Evolutionary conservation across 495 filamentous ascomycete species (phyloP).

Genomic region (Clavariopsis aquatica): DNA sequence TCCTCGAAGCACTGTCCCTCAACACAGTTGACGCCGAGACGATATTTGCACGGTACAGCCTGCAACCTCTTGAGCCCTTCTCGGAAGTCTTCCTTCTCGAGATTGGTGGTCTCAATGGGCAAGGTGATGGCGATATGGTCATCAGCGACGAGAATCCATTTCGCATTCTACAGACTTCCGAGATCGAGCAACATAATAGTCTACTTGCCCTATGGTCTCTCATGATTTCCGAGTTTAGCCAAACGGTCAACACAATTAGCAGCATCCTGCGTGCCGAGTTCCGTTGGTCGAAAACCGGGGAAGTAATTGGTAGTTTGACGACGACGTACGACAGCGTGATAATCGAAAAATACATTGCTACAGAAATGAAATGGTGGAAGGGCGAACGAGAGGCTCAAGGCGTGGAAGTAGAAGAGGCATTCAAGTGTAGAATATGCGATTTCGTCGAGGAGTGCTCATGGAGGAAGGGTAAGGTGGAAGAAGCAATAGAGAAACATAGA

Average conservation of each 20-base stretch:
- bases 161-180: slow-evolving; percentile 47
- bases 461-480: slow-evolving; percentile 56
- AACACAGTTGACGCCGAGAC: slow-evolving; percentile 66
- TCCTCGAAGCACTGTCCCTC: slow-evolving; percentile 72
- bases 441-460: slow-evolving; percentile 64
- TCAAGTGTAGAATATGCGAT: slow-evolving; percentile 76
- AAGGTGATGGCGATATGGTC: slow-evolving; percentile 45
- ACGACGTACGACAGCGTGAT: slow-evolving; percentile 67
- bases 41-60: slow-evolving; percentile 67
- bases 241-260: slow-evolving; percentile 20
- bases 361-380: slow-evolving; percentile 83
- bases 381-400: slow-evolving; percentile 76
- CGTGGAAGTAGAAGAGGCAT: slow-evolving; percentile 84
- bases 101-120: slow-evolving; percentile 65
- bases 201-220: slow-evolving; percentile 63
- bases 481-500: slow-evolving; percentile 44
- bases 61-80: slow-evolving; percentile 66
- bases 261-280: slow-evolving; percentile 65
- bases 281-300: slow-evolving; percentile 52
- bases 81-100: slow-evolving; percentile 79
- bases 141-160: slow-evolving; percentile 1
- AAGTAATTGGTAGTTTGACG: slow-evolving; percentile 64
- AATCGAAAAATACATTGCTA: slow-evolving; percentile 64
- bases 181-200: slow-evolving; percentile 61
- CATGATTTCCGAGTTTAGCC: slow-evolving; percentile 55